Conservation (phyloP, 306 rosid species). For the Rosa lucieae region DNA sequence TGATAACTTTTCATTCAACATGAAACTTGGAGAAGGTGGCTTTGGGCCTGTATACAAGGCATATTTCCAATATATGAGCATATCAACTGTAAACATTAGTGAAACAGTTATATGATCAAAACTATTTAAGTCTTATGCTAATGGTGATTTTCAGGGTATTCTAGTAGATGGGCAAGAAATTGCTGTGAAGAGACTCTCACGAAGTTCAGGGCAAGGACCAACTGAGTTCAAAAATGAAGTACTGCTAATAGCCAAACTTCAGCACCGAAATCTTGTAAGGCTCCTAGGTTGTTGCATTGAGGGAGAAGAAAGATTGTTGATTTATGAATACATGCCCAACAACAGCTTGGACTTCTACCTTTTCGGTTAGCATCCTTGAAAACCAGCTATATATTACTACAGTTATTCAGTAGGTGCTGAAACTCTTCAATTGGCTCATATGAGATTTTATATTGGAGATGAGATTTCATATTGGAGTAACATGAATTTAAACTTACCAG, state of each 20-base stretch:
- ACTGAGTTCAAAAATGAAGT: constrained; percentile 54
- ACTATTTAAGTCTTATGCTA: background rate
- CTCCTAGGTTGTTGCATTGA: constrained; percentile 50
- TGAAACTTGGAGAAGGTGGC: constrained; percentile 51
- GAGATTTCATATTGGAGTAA: background rate
- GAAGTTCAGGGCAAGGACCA: constrained; percentile 43
- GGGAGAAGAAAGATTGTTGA: constrained; percentile 40
- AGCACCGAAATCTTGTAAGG: constrained; percentile 56
- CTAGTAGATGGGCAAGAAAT: constrained; percentile 45
- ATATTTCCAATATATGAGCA: background rate
- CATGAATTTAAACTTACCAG: background rate
- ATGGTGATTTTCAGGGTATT: constrained; percentile 34
- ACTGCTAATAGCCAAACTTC: constrained; percentile 43
- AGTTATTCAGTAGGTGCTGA: background rate
- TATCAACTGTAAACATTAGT: background rate
- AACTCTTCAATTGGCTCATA: background rate
- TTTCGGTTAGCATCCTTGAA: constrained; percentile 26
- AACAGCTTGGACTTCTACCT: constrained; percentile 48
- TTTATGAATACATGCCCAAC: constrained; percentile 49
- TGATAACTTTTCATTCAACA: constrained; percentile 32
- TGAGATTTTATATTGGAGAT: background rate
- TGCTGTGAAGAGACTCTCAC: constrained; percentile 54
- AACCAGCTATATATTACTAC: background rate
- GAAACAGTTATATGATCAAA: background rate
- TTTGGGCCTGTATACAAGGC: constrained; percentile 57